Evolutionary conservation across 2,329 filamentous ascomycete genomes (phyloP), one percentile per base, ranked within the genome.

Genomic region (Sarocladium strictum): DNA sequence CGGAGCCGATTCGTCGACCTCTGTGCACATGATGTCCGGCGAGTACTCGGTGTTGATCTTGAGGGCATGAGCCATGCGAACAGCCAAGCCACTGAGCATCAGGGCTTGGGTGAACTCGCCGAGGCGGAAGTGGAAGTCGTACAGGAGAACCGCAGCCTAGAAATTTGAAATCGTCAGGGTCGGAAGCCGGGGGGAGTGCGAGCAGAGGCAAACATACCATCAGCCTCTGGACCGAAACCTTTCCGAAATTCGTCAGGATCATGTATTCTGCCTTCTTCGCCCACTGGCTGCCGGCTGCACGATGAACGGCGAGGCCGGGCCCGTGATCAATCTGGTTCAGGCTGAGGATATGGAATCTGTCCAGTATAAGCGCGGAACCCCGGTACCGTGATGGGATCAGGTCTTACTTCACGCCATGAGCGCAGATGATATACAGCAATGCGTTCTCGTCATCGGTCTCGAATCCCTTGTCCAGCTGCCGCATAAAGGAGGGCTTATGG

Each of bases 61-160:
- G 6, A 73, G 60, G n/a, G 70, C 69, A 45, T 72, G 70, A 2
- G 70, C 70, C 69, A 72, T 72, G 29, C 70, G 69, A 6, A 72
- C 69, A 21, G 69, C 65, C 17, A 72, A 61, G n/a, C 70, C 70
- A 35, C 70, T 72, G 17, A 73, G 58, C 69, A 73, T 72, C 33
- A 72, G 63, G 17, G 70, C 70, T 51, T 72, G 68, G 0, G 65
- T 67, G 54, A 72, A 72, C 57, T 72, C 68, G 53, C 70, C 70
- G 3, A 68, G 59, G 12, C 70, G 67, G 40, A 71, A 71, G 53
- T 71, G 68, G 29, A 70, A 73, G 58, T 73, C 70, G 53, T 72
- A 69, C 29, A 72, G 63, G 7, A 73, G 58, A 6, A 72, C 66
- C 9, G 66, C 68, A 19, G 69, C 69, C 69, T 72, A 21, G n/a